Evolutionary conservation across 129 eudicot species (phyloP).

Genomic region (Flaveria robusta): DNA sequence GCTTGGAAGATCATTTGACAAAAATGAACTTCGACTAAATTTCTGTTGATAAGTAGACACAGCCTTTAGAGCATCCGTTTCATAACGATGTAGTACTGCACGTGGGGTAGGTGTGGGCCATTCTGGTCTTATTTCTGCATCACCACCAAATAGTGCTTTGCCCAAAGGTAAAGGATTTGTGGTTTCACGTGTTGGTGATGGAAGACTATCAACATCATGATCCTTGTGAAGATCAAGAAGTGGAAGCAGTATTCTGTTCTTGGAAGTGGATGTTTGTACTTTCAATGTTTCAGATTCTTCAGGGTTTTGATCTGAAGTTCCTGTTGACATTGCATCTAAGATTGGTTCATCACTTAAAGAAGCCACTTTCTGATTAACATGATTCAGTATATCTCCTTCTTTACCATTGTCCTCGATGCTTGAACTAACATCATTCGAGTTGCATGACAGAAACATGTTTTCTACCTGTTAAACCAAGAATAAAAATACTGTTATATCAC

Average conservation of each 20-base stretch:
- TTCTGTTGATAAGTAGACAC: conserved; percentile 90
- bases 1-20: conserved; percentile 74
- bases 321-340: conserved; percentile 30
- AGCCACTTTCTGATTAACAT: conserved; percentile 26
- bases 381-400: conserved; percentile 24
- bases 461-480: conserved; percentile 52
- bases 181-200: conserved; percentile 85
- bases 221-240: conserved; percentile 92
- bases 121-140: conserved; percentile 60
- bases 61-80: conserved; percentile 85
- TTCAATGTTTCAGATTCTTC: conserved; percentile 38
- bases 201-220: conserved; percentile 96
- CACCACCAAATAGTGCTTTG: conserved; percentile 40
- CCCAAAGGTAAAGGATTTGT: conserved; percentile 47
- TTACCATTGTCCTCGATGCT: conserved; percentile 17
- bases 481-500: conserved; percentile 15
- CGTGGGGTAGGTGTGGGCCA: conserved; percentile 73
- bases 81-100: conserved; percentile 59
- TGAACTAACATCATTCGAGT: conserved; percentile 29
- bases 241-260: conserved; percentile 59
- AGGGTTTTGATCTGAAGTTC: conserved; percentile 32
- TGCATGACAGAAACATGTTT: conserved; percentile 43
- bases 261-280: conserved; percentile 41
- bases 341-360: conserved; percentile 28
- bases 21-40: conserved; percentile 63